Evolutionary conservation across 1,284 basidiomycete species (phyloP).

Genomic region (Pseudozyma sp.): DNA sequence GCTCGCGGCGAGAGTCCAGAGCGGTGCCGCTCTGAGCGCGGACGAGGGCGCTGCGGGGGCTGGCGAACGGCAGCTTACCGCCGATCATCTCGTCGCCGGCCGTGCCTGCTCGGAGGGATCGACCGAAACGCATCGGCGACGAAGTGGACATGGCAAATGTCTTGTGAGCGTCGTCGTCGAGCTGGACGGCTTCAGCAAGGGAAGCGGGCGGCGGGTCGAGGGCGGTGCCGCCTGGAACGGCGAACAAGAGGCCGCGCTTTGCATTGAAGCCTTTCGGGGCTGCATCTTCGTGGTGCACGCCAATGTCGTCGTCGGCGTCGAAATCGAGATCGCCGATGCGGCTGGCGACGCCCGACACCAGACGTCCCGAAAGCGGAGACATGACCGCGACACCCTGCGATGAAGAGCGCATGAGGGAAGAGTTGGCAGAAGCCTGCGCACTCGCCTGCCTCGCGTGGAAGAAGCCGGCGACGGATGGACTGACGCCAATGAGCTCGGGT

Average conservation of each 20-base stretch:
- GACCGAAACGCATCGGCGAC: constrained; percentile 32
- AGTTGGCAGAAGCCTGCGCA: constrained; percentile 32
- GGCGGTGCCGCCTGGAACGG: constrained; percentile 23
- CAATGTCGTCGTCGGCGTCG: constrained; percentile 42
- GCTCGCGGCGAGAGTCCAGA: constrained; percentile 22
- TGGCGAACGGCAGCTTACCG: constrained; percentile 44
- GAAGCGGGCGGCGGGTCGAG: constrained; percentile 46
- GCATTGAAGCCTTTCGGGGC: constrained; percentile 31
- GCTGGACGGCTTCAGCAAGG: constrained; percentile 33
- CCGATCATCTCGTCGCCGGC: constrained; percentile 45
- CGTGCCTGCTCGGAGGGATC: constrained; percentile 23
- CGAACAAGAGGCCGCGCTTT: constrained; percentile 51
- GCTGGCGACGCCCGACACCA: constrained; percentile 31
- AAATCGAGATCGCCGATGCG: constrained; percentile 51
- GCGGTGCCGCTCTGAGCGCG: constrained; percentile 44
- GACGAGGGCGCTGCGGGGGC: constrained; percentile 46
- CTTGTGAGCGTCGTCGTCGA: constrained; percentile 27
- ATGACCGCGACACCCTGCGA: constrained; percentile 43
- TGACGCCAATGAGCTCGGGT: constrained; percentile 49
- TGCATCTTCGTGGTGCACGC: constrained; percentile 24
- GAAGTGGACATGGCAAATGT: constrained; percentile 16
- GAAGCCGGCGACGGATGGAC: constrained; percentile 45
- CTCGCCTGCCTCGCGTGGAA: constrained; percentile 44
- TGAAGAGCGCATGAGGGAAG: constrained; percentile 41
- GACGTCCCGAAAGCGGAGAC: constrained; percentile 49